Conservation (phyloP, 2,329 filamentous ascomycete species). For the Venturia pyrina region DNA sequence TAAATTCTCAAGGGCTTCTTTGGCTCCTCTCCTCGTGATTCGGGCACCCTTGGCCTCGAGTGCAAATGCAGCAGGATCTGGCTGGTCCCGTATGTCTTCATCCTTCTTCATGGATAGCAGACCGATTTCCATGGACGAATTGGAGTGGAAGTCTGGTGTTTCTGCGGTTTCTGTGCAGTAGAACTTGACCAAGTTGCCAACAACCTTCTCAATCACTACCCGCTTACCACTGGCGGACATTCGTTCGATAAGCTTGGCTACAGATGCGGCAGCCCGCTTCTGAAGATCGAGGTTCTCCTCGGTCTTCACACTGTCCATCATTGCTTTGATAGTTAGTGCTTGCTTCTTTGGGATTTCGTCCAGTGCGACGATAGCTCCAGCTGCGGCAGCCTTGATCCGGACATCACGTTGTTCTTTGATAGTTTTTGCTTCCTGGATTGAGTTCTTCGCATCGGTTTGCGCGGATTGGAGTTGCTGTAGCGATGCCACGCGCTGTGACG, state of each 20-base stretch:
- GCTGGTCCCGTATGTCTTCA: slow-evolving; percentile 87
- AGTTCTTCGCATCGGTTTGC: slow-evolving; percentile 55
- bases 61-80: slow-evolving; percentile 83
- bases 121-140: slow-evolving; percentile 64
- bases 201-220: slow-evolving; percentile 88
- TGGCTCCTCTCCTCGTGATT: slow-evolving; percentile 84
- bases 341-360: slow-evolving; percentile 85
- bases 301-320: slow-evolving; percentile 97
- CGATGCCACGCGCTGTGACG: slow-evolving; percentile 77
- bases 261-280: slow-evolving; percentile 71
- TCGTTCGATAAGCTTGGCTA: slow-evolving; percentile 75
- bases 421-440: slow-evolving; percentile 68
- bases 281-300: slow-evolving; percentile 90
- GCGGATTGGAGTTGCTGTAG: slow-evolving; percentile 71
- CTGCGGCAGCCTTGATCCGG: slow-evolving; percentile 75
- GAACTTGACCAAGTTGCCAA: slow-evolving; percentile 92
- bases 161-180: slow-evolving; percentile 96
- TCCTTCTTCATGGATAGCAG: slow-evolving; percentile 95
- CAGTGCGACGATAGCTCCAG: slow-evolving; percentile 82
- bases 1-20: slow-evolving; percentile 84
- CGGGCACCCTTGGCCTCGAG: slow-evolving; percentile 79
- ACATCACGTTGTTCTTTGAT: slow-evolving; percentile 76
- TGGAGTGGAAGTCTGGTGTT: slow-evolving; percentile 86
- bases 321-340: slow-evolving; percentile 81
- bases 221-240: slow-evolving; percentile 72